These are phyloP conservation scores for Cladosporium colombiae DNA, from an alignment of 2,329 filamentous ascomycete genomes.

Conservation along the genomic window DNA sequence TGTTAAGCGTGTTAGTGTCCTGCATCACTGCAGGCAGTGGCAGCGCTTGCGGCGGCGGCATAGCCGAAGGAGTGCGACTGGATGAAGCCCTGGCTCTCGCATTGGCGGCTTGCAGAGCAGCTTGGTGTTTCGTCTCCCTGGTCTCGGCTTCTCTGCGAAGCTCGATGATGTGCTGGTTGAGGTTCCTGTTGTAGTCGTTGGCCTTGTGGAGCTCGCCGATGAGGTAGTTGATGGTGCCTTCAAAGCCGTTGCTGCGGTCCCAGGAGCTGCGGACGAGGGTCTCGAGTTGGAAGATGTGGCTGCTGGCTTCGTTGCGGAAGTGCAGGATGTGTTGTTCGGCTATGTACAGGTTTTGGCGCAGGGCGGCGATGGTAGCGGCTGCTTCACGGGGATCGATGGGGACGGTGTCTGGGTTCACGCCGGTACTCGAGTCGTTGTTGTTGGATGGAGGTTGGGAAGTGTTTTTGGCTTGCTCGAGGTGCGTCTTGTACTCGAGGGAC, in stretches of 20 bases:
- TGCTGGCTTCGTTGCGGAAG: neutral
- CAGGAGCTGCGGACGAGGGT: neutral
- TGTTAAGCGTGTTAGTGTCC: neutral
- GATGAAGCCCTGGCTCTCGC: neutral
- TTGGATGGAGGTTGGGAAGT: neutral
- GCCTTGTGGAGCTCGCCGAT: neutral
- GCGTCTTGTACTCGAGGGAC: neutral
- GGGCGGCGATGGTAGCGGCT: neutral
- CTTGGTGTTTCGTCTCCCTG: neutral
- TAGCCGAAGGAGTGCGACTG: neutral
- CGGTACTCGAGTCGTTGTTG: neutral
- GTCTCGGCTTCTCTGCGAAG: neutral
- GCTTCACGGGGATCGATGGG: neutral
- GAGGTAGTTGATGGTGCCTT: neutral
- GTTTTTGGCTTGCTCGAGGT: neutral
- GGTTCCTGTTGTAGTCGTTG: neutral
- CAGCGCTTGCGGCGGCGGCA: neutral
- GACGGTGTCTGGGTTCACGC: neutral
- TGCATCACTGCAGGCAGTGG: neutral
- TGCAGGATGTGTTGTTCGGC: neutral
- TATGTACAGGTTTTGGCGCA: neutral
- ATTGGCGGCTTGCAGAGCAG: neutral
- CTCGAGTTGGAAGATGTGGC: neutral
- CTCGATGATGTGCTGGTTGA: neutral
- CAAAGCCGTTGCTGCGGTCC: neutral